Conservation (phyloP, 2,329 filamentous ascomycete species). For the Fusarium duplospermum region DNA sequence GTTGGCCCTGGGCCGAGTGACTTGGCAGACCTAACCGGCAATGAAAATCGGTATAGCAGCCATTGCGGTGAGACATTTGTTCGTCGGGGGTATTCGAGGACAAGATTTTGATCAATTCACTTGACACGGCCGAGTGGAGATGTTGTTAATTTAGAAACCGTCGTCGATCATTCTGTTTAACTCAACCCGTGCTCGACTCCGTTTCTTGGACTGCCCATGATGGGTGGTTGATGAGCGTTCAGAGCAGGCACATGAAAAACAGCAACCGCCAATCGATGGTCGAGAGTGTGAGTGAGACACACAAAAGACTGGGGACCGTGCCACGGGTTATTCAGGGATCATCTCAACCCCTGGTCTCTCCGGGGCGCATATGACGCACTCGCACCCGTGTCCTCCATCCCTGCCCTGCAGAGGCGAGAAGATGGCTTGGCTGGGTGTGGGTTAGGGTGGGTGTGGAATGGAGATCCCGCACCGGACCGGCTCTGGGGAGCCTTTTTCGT, state of each 20-base stretch:
- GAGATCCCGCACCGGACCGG: slow-evolving; percentile 40
- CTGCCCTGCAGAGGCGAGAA: slow-evolving; percentile 38
- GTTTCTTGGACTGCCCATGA: slow-evolving; percentile 28
- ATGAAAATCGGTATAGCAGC: not conserved
- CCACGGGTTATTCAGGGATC: slow-evolving; percentile 36
- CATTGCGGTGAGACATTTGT: not conserved
- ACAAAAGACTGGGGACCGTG: slow-evolving; percentile 31
- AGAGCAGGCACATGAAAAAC: slow-evolving; percentile 8
- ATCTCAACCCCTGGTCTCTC: slow-evolving; percentile 33
- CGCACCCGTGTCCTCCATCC: slow-evolving; percentile 40
- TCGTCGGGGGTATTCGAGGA: not conserved
- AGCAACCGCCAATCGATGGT: slow-evolving; percentile 22
- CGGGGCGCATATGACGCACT: slow-evolving; percentile 46
- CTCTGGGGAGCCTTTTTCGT: slow-evolving; percentile 23
- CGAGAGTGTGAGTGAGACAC: slow-evolving; percentile 39
- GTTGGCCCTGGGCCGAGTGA: slow-evolving; percentile 1
- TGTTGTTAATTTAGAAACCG: slow-evolving; percentile 26
- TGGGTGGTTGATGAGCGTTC: slow-evolving; percentile 14
- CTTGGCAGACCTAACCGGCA: not conserved
- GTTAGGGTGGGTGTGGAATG: slow-evolving; percentile 34
- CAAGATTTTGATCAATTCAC: slow-evolving; percentile 1
- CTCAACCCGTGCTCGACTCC: slow-evolving; percentile 29
- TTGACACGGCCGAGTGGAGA: slow-evolving; percentile 13
- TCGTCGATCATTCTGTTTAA: slow-evolving; percentile 33
- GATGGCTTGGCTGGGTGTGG: slow-evolving; percentile 28